Conservation (phyloP, 495 filamentous ascomycete genomes). For the Terfezia boudieri region DNA sequence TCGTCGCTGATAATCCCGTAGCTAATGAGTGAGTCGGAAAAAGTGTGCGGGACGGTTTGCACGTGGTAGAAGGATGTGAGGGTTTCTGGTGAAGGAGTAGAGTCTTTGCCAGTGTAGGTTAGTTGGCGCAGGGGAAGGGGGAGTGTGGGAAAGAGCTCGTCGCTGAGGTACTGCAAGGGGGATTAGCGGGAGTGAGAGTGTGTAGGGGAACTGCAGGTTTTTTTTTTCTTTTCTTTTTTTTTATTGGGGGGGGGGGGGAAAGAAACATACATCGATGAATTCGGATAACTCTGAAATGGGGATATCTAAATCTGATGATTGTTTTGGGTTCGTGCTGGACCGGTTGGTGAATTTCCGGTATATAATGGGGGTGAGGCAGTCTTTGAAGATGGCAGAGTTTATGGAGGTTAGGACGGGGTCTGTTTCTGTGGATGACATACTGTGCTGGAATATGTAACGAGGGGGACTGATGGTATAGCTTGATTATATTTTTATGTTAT, state of each 20-base stretch:
- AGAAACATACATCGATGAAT: too few species aligned
- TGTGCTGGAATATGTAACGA: too few species aligned
- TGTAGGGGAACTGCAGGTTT: constrained; percentile 40
- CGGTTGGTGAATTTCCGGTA: constrained; percentile 17
- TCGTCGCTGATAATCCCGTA: constrained; percentile 28
- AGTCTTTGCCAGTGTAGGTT: constrained; percentile 14
- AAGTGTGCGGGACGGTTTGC: constrained; percentile 29
- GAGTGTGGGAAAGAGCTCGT: constrained; percentile 43
- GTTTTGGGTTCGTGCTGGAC: too few species aligned
- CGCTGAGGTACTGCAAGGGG: constrained; percentile 39
- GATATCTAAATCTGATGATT: too few species aligned
- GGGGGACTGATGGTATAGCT: too few species aligned
- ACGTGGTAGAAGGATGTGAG: background rate
- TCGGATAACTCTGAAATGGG: too few species aligned
- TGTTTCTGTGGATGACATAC: constrained; percentile 1
- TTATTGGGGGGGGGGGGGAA: constrained; percentile 26
- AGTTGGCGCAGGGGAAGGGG: constrained; percentile 24
- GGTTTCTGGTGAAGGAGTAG: constrained; percentile 22
- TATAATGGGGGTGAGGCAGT: constrained; percentile 38
- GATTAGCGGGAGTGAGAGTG: constrained; percentile 25
- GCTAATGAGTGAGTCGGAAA: constrained; percentile 41
- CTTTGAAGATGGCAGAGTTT: constrained; percentile 50
- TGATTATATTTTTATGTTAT: too few species aligned
- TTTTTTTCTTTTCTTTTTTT: too few species aligned
- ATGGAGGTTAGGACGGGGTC: constrained; percentile 15